Conservation (phyloP, 176 grass and related monocot species). For the Carex cristatella region DNA sequence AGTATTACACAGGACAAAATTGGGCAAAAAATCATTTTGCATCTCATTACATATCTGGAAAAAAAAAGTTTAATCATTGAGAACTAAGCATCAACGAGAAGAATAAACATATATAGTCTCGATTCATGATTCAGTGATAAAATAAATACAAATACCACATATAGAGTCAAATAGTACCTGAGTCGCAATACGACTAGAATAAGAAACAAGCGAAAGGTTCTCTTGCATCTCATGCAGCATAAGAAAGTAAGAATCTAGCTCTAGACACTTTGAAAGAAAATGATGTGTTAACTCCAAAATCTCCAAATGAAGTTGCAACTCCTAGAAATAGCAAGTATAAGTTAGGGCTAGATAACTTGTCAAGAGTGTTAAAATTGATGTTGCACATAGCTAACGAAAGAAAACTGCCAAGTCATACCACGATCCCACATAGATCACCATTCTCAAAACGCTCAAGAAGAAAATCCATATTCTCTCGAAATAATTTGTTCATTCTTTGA, state of each 20-base stretch:
- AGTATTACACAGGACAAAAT: constrained; percentile 95
- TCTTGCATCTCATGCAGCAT: constrained; percentile 97
- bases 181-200: constrained; percentile 88
- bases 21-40: constrained; percentile 95
- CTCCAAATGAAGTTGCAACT: constrained; percentile 88
- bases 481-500: constrained; percentile 97
- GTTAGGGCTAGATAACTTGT: background rate
- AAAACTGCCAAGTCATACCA: constrained; percentile 49
- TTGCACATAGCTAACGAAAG: constrained; percentile 3
- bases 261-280: constrained; percentile 81
- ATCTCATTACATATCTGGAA: constrained; percentile 93
- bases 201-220: constrained; percentile 94
- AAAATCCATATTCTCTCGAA: constrained; percentile 95
- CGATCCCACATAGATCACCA: constrained; percentile 75
- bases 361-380: background rate
- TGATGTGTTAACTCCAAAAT: constrained; percentile 91
- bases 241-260: constrained; percentile 86
- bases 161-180: constrained; percentile 49
- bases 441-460: constrained; percentile 82
- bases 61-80: constrained; percentile 17
- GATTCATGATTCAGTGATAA: background rate
- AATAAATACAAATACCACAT: constrained; percentile 16
- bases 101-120: constrained; percentile 6
- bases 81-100: constrained; percentile 5
- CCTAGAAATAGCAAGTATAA: constrained; percentile 38